A percentile compares a stretch with the other conserved stretches of the same genome.
Conservation (phyloP, 768 basidiomycete genomes). For the Boletales sp. region DNA sequence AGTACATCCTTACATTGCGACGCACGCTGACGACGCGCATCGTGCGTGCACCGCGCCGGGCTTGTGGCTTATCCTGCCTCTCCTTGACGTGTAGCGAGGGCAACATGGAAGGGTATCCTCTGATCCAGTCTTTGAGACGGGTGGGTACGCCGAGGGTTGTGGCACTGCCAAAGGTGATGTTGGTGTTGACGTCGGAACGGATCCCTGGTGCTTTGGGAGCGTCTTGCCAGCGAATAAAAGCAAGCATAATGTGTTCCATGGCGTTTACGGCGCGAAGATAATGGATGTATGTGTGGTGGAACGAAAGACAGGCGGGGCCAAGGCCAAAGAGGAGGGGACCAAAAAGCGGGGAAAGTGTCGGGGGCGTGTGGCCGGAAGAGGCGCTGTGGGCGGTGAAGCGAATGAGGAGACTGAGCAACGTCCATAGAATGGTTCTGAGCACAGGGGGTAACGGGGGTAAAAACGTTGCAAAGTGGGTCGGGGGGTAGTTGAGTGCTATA, state of each 20-base stretch:
- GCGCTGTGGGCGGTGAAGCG: conserved; percentile 81
- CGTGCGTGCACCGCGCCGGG: conserved; percentile 73
- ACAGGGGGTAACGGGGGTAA: conserved; percentile 50
- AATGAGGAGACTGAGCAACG: conserved; percentile 76
- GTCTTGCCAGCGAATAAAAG: conserved; percentile 84
- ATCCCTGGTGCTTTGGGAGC: conserved; percentile 38
- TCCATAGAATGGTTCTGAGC: conserved; percentile 57
- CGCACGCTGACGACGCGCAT: conserved; percentile 75
- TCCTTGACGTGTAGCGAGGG: conserved; percentile 53
- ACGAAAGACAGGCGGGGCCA: conserved; percentile 45
- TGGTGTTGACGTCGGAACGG: conserved; percentile 30
- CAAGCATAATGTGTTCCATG: conserved; percentile 89
- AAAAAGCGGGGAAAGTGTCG: conserved; percentile 85
- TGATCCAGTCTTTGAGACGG: conserved; percentile 88
- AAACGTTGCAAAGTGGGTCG: conserved; percentile 69
- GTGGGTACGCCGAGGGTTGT: conserved; percentile 70
- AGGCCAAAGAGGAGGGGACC: conserved; percentile 88
- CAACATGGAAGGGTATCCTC: conserved; percentile 82
- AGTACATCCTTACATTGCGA: conserved; percentile 84
- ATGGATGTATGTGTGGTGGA: conserved; percentile 56
- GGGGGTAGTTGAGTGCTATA: conserved; percentile 59
- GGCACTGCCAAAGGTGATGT: conserved; percentile 43
- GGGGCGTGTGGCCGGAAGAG: conserved; percentile 86
- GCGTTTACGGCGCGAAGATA: conserved; percentile 84
- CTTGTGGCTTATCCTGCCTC: conserved; percentile 50